Evolutionary conservation across 495 filamentous ascomycete genomes (phyloP), one percentile per base, ranked within the genome.

Genomic region (Podospora pseudoanserina): DNA sequence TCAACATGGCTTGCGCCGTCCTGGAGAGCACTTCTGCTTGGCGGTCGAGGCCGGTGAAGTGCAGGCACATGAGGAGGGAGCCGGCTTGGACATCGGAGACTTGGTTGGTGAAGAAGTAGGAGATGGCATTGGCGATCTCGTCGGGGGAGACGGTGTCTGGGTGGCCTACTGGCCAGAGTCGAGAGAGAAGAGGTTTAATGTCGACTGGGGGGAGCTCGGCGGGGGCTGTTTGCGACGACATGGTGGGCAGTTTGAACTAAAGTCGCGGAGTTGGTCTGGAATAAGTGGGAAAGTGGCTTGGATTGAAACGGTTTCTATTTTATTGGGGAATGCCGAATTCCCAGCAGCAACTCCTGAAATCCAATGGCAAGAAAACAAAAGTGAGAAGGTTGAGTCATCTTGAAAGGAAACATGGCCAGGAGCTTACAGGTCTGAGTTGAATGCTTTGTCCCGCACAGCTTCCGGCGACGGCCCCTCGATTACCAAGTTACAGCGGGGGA

Each of bases 121-220:
- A 88, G 71, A 99, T 89, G 18, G 95, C 94, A 7, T 89, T 80
- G 66, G 94, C 93, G 72, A 99, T 94, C 68, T 96, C 91, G 49
- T 88, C 84, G 20, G 94, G 89, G 20, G 87, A 86, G 15, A 93
- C 89, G 0, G 86, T 82, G 39, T 86, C 81, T 34, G 68, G 65
- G 34, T 70, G 72, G 34, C 73, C 76, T 2, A 76, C 20, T 63
- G 91, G 89, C 86, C 91, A 90, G 27, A 98, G 85, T 54, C 88
- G 85, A 68, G 91, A 88, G 64, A 98, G 88, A 18, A 98, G 86
- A 18, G 91, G 88, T 6, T 90, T 89, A 72, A 98, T 93, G 62
- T 92, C 91, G 73, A 92, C 70, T 11, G 68, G 59, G 11, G 67
- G 71, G 23, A 75, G 73, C 66, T 77, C 56, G 44, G 66, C 56